These are phyloP conservation scores for Prosopis cineraria DNA, from an alignment of 306 rosid genomes.

Conservation along the genomic window DNA sequence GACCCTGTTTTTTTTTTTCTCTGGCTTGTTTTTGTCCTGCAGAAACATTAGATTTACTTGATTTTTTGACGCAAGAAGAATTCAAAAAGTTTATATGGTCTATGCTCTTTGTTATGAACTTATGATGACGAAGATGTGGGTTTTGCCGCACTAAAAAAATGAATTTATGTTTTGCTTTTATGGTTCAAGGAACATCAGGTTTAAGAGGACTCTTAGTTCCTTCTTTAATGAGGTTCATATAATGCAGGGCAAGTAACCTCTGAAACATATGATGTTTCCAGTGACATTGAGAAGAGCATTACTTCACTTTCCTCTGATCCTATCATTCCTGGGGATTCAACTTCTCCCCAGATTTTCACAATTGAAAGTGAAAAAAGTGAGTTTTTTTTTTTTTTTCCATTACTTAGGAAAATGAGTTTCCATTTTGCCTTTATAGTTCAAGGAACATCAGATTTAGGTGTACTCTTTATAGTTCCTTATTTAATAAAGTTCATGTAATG, in stretches of 20 bases:
- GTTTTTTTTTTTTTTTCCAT: too few species aligned
- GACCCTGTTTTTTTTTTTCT: background rate
- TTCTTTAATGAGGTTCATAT: background rate
- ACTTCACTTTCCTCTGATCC: conserved; percentile 33
- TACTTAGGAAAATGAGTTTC: too few species aligned
- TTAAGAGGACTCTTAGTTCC: background rate
- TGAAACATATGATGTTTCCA: background rate
- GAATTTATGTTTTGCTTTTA: too few species aligned
- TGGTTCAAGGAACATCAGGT: background rate
- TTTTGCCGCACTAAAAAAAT: too few species aligned
- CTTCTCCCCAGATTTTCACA: conserved; percentile 30
- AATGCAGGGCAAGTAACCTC: conserved; percentile 30
- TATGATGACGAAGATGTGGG: too few species aligned
- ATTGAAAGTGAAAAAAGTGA: conserved; percentile 24
- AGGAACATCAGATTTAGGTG: too few species aligned
- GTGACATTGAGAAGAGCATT: background rate
- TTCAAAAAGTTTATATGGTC: too few species aligned
- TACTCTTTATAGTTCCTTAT: background rate
- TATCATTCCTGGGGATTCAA: conserved; percentile 20
- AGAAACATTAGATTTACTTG: too few species aligned
- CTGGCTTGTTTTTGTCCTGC: too few species aligned
- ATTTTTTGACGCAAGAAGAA: too few species aligned
- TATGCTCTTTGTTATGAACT: too few species aligned
- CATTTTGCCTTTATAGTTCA: background rate
- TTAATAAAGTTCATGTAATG: background rate